A percentile compares a stretch with the other conserved stretches of the same genome.
phyloP scores from a whole-genome alignment of 176 grass and related monocot species.

The Hsuehochloa calcarea region DNA sequence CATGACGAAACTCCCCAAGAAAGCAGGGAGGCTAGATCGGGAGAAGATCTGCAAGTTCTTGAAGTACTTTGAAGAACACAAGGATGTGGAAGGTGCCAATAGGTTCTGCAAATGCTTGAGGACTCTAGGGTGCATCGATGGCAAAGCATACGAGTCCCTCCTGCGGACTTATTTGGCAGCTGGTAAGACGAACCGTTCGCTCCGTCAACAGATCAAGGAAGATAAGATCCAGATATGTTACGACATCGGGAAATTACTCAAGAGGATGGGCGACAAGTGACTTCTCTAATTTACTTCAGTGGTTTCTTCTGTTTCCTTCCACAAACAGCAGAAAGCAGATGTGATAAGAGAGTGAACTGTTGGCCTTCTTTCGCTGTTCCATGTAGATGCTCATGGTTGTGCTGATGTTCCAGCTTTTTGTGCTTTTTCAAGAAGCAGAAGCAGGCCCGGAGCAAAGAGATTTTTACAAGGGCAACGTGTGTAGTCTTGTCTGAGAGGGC shows the following conservation, averaged over 20 bases:
- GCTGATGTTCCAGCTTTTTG: conserved; percentile 27
- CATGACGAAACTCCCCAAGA: conserved; percentile 42
- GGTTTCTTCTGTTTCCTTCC: not conserved
- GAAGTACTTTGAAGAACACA: conserved; percentile 63
- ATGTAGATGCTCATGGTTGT: conserved; percentile 18
- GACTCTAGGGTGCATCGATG: conserved; percentile 41
- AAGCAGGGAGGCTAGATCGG: conserved; percentile 47
- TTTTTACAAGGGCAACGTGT: conserved; percentile 38
- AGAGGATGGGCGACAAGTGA: conserved; percentile 43
- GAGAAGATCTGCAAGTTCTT: conserved; percentile 51
- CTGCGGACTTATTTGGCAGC: conserved; percentile 46
- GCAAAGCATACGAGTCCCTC: conserved; percentile 50
- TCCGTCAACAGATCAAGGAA: conserved; percentile 53
- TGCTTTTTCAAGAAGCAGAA: conserved; percentile 25
- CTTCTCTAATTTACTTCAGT: not conserved
- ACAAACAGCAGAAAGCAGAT: conserved; percentile 17
- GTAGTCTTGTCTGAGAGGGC: conserved; percentile 40
- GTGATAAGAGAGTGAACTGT: not conserved
- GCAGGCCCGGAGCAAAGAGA: conserved; percentile 5
- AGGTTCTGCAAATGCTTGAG: conserved; percentile 49
- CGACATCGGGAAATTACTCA: conserved; percentile 44
- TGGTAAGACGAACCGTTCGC: conserved; percentile 14
- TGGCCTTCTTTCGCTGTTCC: not conserved
- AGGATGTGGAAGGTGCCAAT: conserved; percentile 45
- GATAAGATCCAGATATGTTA: conserved; percentile 57